Base-by-base conservation (phyloP, 164 flowering plant genomes). In the Dillenia suffruticosa region DNA sequence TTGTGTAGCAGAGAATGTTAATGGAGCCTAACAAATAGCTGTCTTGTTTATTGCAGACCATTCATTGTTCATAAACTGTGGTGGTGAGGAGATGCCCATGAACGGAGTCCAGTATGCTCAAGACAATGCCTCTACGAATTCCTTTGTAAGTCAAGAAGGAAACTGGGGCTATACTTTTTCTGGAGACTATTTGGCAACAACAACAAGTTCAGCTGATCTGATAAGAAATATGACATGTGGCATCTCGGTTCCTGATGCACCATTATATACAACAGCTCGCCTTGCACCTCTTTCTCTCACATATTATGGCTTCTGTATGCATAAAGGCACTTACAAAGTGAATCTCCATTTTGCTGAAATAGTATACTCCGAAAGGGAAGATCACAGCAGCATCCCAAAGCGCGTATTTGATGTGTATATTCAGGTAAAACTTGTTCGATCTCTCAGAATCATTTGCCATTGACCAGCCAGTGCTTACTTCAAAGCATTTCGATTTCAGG, bases 161-260 rank as follows among this genome's bases (percentile, higher is more conserved):
- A 46, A 51, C 2, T 70, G 73, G 73, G 73, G 61, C 22, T 53
- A 63, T 50, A 70, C 69, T 61, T 55, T 63, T 26, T 59, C 69
- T 10, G 73, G 73, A 43, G 54, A 59, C 32, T 59, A 44, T 46
- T 1, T 55, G 15, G 7, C 9, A 1, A 55, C 63, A 10, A 15
- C 47, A 44, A 43, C 17, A 1, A 54, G 40, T 9, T 9, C 13
- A 0, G 19, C 1, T 51, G 51, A 54, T 10, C 7, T 2, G 51
- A 54, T 16, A 3, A 19, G n/a, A 49, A 46, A 50, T 12, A 44
- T 24, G 44, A 46, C 63, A 53, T 63, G 63, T 9, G 14, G 16
- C 16, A 9, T 45, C 10, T 3, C 57, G 14, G 15, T 51, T 51
- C 26, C 59, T 44, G 57, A 53, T 22, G 56, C 46, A 44, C 13